Evolutionary conservation across 805 yeast species (phyloP).

Genomic region (Monosporozyma solicola): DNA sequence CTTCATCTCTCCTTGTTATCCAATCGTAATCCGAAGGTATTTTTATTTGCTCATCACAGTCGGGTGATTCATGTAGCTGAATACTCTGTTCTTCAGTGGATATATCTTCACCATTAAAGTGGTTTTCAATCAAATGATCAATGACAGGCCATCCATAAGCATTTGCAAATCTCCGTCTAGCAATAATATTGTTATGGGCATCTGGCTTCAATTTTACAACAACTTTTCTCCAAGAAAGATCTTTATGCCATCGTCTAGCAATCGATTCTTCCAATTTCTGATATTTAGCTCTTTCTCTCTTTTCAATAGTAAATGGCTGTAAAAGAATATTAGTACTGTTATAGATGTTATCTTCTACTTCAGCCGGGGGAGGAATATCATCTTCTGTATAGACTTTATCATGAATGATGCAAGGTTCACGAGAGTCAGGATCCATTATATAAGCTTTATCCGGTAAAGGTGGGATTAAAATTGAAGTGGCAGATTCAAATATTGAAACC

Average conservation of each 20-base stretch:
- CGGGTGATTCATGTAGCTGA: neutral
- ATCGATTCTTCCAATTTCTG: slow-evolving; percentile 73
- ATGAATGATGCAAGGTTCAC: slow-evolving; percentile 55
- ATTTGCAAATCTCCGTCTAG: slow-evolving; percentile 77
- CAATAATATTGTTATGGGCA: slow-evolving; percentile 90
- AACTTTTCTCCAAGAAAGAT: slow-evolving; percentile 85
- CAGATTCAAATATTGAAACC: slow-evolving; percentile 61
- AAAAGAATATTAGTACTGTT: slow-evolving; percentile 24
- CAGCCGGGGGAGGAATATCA: slow-evolving; percentile 36
- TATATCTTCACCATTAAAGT: slow-evolving; percentile 35
- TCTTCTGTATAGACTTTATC: slow-evolving; percentile 51
- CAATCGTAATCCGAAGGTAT: slow-evolving; percentile 27
- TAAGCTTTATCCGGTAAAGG: slow-evolving; percentile 57
- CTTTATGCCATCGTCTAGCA: slow-evolving; percentile 81
- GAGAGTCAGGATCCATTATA: slow-evolving; percentile 51
- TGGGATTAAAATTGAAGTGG: slow-evolving; percentile 56
- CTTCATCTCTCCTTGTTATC: slow-evolving; percentile 36
- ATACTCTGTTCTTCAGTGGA: neutral
- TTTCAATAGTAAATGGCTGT: slow-evolving; percentile 25
- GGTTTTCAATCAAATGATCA: slow-evolving; percentile 53
- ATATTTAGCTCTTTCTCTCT: slow-evolving; percentile 52
- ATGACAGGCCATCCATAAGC: slow-evolving; percentile 81
- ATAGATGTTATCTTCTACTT: slow-evolving; percentile 10
- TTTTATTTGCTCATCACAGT: slow-evolving; percentile 26
- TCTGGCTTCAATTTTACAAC: slow-evolving; percentile 80